Percentiles rank a stretch among this genome's conserved stretches.
Conservation (phyloP, 805 yeast genomes). For the Ogataea kodamae region DNA sequence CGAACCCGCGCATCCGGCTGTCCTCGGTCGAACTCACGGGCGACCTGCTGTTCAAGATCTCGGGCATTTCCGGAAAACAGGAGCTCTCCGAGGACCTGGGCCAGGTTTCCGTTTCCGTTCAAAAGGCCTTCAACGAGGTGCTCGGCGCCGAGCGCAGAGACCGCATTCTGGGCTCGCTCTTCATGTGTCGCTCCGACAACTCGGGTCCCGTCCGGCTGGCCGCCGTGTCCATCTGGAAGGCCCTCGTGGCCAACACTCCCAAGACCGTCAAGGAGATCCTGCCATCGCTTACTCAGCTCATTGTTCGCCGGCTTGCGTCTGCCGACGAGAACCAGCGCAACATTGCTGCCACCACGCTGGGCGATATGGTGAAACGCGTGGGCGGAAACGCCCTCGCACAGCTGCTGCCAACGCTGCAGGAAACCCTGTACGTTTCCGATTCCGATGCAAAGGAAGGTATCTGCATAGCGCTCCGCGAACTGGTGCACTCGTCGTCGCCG, state of each 20-base stretch:
- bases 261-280: slow-evolving; percentile 88
- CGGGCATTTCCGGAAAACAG: slow-evolving; percentile 80
- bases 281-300: slow-evolving; percentile 74
- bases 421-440: slow-evolving; percentile 55
- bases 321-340: slow-evolving; percentile 71
- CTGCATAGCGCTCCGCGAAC: slow-evolving; percentile 86
- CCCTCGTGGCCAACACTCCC: slow-evolving; percentile 93
- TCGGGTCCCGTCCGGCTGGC: slow-evolving; percentile 84
- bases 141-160: slow-evolving; percentile 89
- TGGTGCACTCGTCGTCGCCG: slow-evolving; percentile 67
- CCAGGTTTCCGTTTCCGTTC: slow-evolving; percentile 48
- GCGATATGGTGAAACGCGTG: slow-evolving; percentile 91
- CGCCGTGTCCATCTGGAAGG: slow-evolving; percentile 94
- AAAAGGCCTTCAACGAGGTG: slow-evolving; percentile 64
- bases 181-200: slow-evolving; percentile 90
- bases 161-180: slow-evolving; percentile 77
- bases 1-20: slow-evolving; percentile 79
- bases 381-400: slow-evolving; percentile 84
- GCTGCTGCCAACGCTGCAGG: slow-evolving; percentile 79
- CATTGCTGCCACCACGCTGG: slow-evolving; percentile 90
- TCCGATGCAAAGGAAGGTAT: slow-evolving; percentile 94
- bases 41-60: slow-evolving; percentile 87
- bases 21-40: slow-evolving; percentile 95
- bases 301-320: slow-evolving; percentile 82
- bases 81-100: slow-evolving; percentile 58